Evolutionary conservation across 2,329 filamentous ascomycete genomes (phyloP).

Genomic region (Didymosphaeria variabile): DNA sequence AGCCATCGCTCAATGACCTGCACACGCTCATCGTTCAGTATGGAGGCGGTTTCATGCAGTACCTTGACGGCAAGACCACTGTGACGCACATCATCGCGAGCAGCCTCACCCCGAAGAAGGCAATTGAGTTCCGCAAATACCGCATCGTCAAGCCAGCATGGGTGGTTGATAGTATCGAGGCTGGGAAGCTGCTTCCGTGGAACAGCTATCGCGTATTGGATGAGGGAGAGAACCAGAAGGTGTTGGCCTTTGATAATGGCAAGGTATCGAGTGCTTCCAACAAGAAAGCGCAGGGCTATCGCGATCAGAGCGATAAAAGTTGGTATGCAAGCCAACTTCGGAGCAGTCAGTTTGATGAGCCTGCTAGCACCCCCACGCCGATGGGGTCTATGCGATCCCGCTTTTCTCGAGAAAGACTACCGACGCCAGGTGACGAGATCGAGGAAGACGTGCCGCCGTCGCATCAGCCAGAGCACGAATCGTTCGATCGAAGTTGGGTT

Average conservation of each 20-base stretch:
- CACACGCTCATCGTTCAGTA: conserved; percentile 88
- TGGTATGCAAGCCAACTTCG: conserved; percentile 82
- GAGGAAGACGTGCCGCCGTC: conserved; percentile 46
- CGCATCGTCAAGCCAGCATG: conserved; percentile 94
- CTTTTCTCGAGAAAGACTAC: conserved; percentile 35
- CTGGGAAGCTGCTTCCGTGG: conserved; percentile 86
- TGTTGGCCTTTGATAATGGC: conserved; percentile 71
- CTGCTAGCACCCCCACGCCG: conserved; percentile 40
- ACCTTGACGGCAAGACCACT: conserved; percentile 91
- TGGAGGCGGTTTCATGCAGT: conserved; percentile 95
- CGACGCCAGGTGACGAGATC: conserved; percentile 38
- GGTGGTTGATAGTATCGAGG: conserved; percentile 88
- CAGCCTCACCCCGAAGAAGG: conserved; percentile 89
- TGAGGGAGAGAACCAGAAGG: conserved; percentile 82
- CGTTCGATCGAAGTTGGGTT: conserved; percentile 36
- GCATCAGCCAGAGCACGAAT: conserved; percentile 41
- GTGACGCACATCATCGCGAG: conserved; percentile 97
- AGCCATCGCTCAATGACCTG: conserved; percentile 88
- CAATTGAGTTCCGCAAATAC: conserved; percentile 85
- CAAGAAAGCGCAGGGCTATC: conserved; percentile 71
- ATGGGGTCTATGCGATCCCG: conserved; percentile 31
- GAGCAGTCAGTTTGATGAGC: conserved; percentile 28
- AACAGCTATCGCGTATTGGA: conserved; percentile 83
- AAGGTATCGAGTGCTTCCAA: conserved; percentile 73
- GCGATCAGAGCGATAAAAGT: conserved; percentile 80